phyloP scores from a whole-genome alignment of 306 rosid species.

The Cicer yamashitae region DNA sequence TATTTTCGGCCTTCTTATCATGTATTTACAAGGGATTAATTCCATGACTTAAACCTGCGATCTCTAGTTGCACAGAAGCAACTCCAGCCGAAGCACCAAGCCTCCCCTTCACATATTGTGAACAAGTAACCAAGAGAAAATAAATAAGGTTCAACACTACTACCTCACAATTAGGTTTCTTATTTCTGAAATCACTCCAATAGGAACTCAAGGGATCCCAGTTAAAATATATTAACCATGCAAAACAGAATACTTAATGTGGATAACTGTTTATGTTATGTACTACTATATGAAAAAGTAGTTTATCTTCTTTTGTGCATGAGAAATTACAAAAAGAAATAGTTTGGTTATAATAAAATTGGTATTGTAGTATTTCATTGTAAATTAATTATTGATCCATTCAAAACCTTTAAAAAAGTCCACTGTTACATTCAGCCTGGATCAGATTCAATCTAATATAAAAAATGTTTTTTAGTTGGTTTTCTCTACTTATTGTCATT shows the following conservation, averaged over 20 bases:
- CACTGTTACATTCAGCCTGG: constrained; percentile 31
- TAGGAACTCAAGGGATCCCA: constrained; percentile 9
- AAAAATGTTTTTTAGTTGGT: constrained; percentile 14
- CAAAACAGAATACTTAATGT: constrained; percentile 14
- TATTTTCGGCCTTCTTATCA: not conserved
- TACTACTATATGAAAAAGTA: constrained; percentile 7
- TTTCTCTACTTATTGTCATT: constrained; percentile 20
- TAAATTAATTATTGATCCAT: not conserved
- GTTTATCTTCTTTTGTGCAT: constrained; percentile 23
- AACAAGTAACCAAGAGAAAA: constrained; percentile 3
- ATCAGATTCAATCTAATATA: constrained; percentile 24
- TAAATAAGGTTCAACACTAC: constrained; percentile 3
- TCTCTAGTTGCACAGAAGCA: not conserved
- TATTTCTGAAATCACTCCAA: constrained; percentile 27
- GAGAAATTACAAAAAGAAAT: constrained; percentile 18
- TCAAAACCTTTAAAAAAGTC: not conserved
- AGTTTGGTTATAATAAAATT: constrained; percentile 15
- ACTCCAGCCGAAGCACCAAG: not conserved
- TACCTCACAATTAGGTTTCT: constrained; percentile 16
- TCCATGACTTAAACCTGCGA: not conserved
- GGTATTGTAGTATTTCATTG: constrained; percentile 7
- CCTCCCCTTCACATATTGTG: constrained; percentile 7
- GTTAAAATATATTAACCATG: constrained; percentile 15
- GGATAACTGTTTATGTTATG: not conserved
- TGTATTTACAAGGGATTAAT: not conserved